These are phyloP conservation scores for Melampsora americana DNA, from an alignment of 1,284 basidiomycete genomes.

Conservation along the genomic window DNA sequence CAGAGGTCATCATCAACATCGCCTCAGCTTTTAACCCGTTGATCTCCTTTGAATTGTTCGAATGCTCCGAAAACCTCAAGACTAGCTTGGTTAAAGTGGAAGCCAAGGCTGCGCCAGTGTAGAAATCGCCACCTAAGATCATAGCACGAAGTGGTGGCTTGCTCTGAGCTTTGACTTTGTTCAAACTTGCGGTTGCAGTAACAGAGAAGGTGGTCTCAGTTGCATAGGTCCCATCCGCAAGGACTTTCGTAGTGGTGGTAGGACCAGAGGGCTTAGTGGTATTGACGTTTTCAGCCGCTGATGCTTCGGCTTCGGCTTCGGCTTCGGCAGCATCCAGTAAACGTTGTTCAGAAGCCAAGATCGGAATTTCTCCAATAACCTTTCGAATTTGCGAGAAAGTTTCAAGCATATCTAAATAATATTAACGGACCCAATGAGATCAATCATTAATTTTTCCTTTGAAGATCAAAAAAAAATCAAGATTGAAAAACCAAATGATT, in stretches of 20 bases:
- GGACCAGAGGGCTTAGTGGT: conserved; percentile 49
- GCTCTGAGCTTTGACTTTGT: conserved; percentile 75
- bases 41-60: conserved; percentile 62
- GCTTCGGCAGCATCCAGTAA: conserved; percentile 71
- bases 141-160: conserved; percentile 89
- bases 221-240: conserved; percentile 96
- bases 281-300: conserved; percentile 45
- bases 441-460: neutral
- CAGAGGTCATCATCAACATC: conserved; percentile 96
- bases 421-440: neutral
- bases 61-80: conserved; percentile 69
- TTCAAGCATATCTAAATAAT: conserved; percentile 64
- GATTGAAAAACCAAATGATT: neutral
- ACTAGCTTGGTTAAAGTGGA: conserved; percentile 88
- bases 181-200: conserved; percentile 66
- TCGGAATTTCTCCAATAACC: conserved; percentile 92
- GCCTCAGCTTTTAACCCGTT: conserved; percentile 84
- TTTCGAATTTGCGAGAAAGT: conserved; percentile 78
- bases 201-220: conserved; percentile 87
- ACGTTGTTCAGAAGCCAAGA: conserved; percentile 76
- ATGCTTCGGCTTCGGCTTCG: conserved; percentile 58
- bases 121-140: conserved; percentile 93
- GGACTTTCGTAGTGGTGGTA: conserved; percentile 62
- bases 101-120: conserved; percentile 85
- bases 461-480: neutral